These are phyloP conservation scores for Ettlia oleoabundans DNA, from an alignment of 139 green algal genomes.

Conservation along the genomic window DNA sequence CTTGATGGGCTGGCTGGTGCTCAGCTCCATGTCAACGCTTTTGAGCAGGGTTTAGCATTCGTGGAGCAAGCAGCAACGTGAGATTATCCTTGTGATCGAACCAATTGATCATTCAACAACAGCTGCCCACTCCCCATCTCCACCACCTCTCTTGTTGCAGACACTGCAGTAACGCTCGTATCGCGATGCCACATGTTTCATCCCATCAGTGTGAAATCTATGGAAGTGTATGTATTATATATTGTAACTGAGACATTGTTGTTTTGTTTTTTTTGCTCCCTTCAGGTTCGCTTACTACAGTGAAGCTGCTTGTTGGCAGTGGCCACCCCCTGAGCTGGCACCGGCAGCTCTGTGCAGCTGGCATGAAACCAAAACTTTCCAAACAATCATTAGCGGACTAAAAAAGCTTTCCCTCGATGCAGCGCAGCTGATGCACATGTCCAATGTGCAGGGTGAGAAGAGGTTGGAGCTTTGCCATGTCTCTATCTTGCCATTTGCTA, in stretches of 20 bases:
- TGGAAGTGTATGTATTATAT: too few species aligned
- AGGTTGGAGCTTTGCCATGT: background rate
- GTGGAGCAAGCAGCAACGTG: background rate
- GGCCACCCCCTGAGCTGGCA: conserved; percentile 39
- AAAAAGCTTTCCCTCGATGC: background rate
- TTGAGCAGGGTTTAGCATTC: background rate
- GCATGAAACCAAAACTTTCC: background rate
- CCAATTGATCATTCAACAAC: too few species aligned
- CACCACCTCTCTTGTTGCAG: too few species aligned
- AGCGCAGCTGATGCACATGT: background rate
- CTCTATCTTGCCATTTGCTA: too few species aligned
- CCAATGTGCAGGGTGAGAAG: too few species aligned
- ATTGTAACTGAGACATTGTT: too few species aligned
- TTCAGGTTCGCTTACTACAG: conserved; percentile 14
- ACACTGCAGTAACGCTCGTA: too few species aligned
- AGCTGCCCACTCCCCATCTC: too few species aligned
- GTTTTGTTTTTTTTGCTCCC: background rate
- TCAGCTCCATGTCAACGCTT: too few species aligned
- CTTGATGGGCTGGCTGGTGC: too few species aligned
- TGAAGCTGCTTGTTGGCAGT: conserved; percentile 32
- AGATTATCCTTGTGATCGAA: too few species aligned
- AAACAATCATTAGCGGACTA: background rate
- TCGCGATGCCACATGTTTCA: too few species aligned
- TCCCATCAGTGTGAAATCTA: background rate
- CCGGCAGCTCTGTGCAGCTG: background rate